phyloP scores from a whole-genome alignment of 2,329 filamentous ascomycete species.

The Mollisia scopiformis region DNA sequence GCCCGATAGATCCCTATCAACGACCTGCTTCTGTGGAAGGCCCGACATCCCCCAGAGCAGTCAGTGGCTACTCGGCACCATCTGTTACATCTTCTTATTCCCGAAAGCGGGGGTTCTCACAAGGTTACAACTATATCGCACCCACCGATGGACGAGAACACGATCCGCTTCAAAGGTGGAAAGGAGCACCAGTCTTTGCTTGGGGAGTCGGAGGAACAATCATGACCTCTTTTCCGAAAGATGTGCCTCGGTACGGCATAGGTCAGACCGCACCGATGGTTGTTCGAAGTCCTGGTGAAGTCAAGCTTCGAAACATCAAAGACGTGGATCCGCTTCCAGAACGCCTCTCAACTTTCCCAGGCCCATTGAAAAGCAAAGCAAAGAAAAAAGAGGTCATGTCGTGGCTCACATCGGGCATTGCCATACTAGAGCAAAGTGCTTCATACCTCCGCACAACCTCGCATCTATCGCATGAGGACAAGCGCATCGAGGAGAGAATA shows the following conservation, averaged over 20 bases:
- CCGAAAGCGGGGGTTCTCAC: slow-evolving; percentile 55
- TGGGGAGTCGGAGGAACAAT: slow-evolving; percentile 88
- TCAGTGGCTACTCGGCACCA: slow-evolving; percentile 14
- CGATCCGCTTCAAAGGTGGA: slow-evolving; percentile 88
- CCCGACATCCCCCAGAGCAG: slow-evolving; percentile 29
- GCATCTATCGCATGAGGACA: slow-evolving; percentile 62
- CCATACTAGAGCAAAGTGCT: slow-evolving; percentile 64
- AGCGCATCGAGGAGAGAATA: slow-evolving; percentile 76
- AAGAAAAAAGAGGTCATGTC: slow-evolving; percentile 92
- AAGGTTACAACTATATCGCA: slow-evolving; percentile 59
- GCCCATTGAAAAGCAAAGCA: slow-evolving; percentile 83
- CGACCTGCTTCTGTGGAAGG: slow-evolving; percentile 53
- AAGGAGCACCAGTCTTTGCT: slow-evolving; percentile 80
- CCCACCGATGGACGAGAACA: slow-evolving; percentile 68
- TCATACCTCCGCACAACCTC: slow-evolving; percentile 46
- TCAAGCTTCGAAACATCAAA: slow-evolving; percentile 77
- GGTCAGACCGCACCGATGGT: slow-evolving; percentile 72
- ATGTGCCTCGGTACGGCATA: slow-evolving; percentile 82
- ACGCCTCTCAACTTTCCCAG: slow-evolving; percentile 80
- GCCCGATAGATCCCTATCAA: slow-evolving; percentile 44
- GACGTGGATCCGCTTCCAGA: slow-evolving; percentile 74
- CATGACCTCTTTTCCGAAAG: slow-evolving; percentile 84
- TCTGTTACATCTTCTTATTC: slow-evolving; percentile 23
- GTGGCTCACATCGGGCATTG: slow-evolving; percentile 81
- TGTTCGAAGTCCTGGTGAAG: slow-evolving; percentile 79